Conservation (phyloP, 2,329 filamentous ascomycete genomes). For the Epichloe sylvatica region DNA sequence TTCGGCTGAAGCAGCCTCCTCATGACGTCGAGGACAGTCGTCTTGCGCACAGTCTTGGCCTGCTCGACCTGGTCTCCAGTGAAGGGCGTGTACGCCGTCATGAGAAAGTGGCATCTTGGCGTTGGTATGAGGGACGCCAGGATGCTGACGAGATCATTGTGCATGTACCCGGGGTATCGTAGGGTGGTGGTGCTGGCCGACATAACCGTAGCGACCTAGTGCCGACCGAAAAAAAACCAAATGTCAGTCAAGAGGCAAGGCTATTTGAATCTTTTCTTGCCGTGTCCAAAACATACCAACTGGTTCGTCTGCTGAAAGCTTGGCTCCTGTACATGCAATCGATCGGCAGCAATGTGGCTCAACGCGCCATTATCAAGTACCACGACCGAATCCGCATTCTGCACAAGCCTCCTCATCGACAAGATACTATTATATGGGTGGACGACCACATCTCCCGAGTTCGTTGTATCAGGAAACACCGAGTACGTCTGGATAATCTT, state of each 20-base stretch:
- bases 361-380: conserved; percentile 93
- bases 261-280: not conserved
- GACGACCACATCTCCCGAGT: conserved; percentile 79
- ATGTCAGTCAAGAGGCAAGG: not conserved
- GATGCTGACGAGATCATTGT: conserved; percentile 96
- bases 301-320: conserved; percentile 98
- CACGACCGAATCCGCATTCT: conserved; percentile 95
- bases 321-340: conserved; percentile 86
- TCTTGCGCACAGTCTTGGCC: conserved; percentile 95
- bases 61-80: conserved; percentile 93
- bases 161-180: conserved; percentile 97
- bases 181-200: conserved; percentile 93
- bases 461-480: conserved; percentile 89
- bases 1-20: conserved; percentile 87
- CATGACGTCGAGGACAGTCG: conserved; percentile 96
- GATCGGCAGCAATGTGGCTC: conserved; percentile 83
- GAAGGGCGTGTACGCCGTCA: conserved; percentile 97
- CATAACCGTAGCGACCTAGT: conserved; percentile 84
- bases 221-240: not conserved
- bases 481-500: conserved; percentile 99
- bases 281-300: conserved; percentile 37
- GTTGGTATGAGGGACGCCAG: conserved; percentile 92
- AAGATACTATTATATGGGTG: conserved; percentile 97
- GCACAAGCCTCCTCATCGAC: conserved; percentile 76
- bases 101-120: conserved; percentile 91